Base-by-base conservation (phyloP, 306 rosid genomes). In the Carpinus fangiana region DNA sequence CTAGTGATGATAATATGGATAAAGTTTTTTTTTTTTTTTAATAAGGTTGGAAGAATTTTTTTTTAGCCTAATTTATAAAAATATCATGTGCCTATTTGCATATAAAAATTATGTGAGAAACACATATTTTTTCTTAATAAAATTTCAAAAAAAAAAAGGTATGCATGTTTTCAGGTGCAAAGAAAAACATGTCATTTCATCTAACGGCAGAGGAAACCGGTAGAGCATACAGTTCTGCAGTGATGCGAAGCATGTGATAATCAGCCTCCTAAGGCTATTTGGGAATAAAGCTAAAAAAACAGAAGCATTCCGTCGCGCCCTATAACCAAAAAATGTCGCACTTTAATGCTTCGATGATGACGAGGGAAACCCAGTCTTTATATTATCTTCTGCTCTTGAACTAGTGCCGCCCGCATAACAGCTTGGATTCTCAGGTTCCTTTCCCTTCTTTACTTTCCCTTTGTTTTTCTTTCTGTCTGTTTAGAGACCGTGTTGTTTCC, bases 291-390 rank as follows among this genome's bases (percentile, higher is more conserved):
- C 57, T 6, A 54, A 46, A 47, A 61, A 50, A 26, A 4, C n/a
- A n/a, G n/a, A 51, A 70, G 23, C 26, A 8, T 8, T 13, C 38
- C 79, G 73, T 61, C 72, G 65, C 26, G 56, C 21, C 72, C 81
- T 13, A 45, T 6, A 67, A 45, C 53, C 77, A 36, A 57, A 28
- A 55, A 59, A 66, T 43, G 77, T 73, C 80, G 75, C 76, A 31
- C 64, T 66, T 53, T 41, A 26, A 62, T 36, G 31, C 53, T 72
- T 76, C 88, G 92, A 88, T 88, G 80, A 65, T 76, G 89, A 81
- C 90, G 48, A 74, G 54, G 85, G 64, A 45, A 45, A 46, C 23
- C 68, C 71, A 11, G 10, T 82, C 82, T 73, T 76, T 73, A 18
- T 82, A 72, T 79, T 36, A 43, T 64, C 60, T 47, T 81, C 83